Percentiles rank a stretch among this genome's conserved stretches.
Conservation (phyloP, 2,329 filamentous ascomycete species). For the Ascochyta viciae-villosae region DNA sequence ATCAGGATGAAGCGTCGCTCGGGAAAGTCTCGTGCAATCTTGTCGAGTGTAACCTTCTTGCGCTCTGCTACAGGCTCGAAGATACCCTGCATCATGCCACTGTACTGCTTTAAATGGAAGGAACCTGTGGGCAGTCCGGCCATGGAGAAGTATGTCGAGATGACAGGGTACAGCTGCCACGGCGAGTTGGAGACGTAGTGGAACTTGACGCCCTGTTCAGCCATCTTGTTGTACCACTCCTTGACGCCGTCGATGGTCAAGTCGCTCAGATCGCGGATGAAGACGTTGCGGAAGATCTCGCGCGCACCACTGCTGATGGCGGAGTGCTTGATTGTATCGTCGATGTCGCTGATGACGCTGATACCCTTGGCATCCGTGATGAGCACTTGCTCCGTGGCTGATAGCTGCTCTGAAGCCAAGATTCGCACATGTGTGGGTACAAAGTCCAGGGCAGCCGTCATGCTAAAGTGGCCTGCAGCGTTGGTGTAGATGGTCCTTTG, state of each 20-base stretch:
- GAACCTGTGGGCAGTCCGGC: constrained; percentile 85
- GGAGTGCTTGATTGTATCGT: constrained; percentile 96
- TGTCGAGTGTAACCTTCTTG: constrained; percentile 87
- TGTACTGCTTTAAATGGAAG: constrained; percentile 95
- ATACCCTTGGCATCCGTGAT: constrained; percentile 81
- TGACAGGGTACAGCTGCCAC: constrained; percentile 93
- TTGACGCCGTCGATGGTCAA: constrained; percentile 85
- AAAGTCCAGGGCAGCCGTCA: constrained; percentile 84
- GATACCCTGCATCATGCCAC: constrained; percentile 95
- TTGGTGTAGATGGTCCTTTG: constrained; percentile 87
- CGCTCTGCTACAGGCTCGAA: constrained; percentile 96
- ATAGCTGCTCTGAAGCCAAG: constrained; percentile 83
- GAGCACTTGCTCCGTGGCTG: constrained; percentile 77
- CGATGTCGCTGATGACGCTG: constrained; percentile 95
- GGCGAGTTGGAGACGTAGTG: constrained; percentile 99
- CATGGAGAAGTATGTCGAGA: constrained; percentile 82
- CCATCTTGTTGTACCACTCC: constrained; percentile 85
- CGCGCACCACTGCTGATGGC: constrained; percentile 86
- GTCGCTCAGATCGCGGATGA: constrained; percentile 83
- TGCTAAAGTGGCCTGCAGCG: constrained; percentile 84
- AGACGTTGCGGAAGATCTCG: constrained; percentile 96
- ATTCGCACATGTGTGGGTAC: constrained; percentile 89
- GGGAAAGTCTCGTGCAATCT: constrained; percentile 88
- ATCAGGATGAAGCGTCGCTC: constrained; percentile 88
- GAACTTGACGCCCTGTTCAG: constrained; percentile 81